A percentile compares a stretch with the other conserved stretches of the same genome.
These are phyloP conservation scores for Candida glaebosa DNA, from an alignment of 805 yeast species.

Conservation along the genomic window DNA sequence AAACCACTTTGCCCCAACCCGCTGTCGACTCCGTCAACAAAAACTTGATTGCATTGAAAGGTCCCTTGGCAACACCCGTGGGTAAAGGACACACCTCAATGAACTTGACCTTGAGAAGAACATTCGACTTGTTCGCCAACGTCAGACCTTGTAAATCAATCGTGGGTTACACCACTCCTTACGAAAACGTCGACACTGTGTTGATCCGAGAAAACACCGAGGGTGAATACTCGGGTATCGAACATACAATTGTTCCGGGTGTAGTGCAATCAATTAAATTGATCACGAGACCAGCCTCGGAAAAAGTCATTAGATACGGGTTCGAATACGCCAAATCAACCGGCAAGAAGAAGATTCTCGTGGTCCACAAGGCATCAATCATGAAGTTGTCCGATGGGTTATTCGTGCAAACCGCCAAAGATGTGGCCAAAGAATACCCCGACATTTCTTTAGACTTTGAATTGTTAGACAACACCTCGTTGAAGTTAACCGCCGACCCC, in stretches of 20 bases:
- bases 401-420: conserved; percentile 87
- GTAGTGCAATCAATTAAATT: conserved; percentile 97
- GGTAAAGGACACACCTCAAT: conserved; percentile 98
- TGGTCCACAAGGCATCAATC: conserved; percentile 97
- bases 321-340: conserved; percentile 92
- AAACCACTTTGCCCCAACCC: conserved; percentile 86
- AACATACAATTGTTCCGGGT: conserved; percentile 97
- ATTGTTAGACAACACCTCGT: conserved; percentile 92
- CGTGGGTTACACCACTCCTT: conserved; percentile 90
- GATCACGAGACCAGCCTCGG: conserved; percentile 94
- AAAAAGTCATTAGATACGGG: conserved; percentile 94
- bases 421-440: conserved; percentile 88
- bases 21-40: conserved; percentile 92
- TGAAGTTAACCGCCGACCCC: conserved; percentile 88
- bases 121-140: conserved; percentile 93
- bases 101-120: conserved; percentile 95
- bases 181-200: conserved; percentile 86
- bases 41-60: conserved; percentile 93
- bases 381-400: conserved; percentile 98
- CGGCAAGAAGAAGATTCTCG: conserved; percentile 83
- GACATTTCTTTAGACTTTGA: conserved; percentile 80
- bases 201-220: conserved; percentile 98
- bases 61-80: conserved; percentile 97
- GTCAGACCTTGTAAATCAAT: conserved; percentile 95
- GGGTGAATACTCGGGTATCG: conserved; percentile 99